Base-by-base conservation (phyloP, 2,329 filamentous ascomycete genomes). In the Nemania diffusa region DNA sequence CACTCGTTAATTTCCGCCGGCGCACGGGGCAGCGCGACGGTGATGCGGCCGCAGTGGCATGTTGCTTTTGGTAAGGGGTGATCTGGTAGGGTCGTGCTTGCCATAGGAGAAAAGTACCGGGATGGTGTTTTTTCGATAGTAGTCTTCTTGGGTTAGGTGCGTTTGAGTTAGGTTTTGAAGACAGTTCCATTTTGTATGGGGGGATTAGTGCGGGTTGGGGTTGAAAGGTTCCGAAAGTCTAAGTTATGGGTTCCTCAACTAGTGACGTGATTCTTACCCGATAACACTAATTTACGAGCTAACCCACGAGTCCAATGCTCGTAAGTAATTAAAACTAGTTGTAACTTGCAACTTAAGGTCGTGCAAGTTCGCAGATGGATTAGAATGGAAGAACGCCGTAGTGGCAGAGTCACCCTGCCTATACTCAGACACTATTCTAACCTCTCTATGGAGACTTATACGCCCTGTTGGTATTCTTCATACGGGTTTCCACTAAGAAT, bases 11-110 rank as follows among this genome's bases (percentile, higher is more conserved):
- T 59, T n/a, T 48, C 51, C 3, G 40, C 37, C 2, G 69, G 70
- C 29, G 63, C 59, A 8, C 27, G 20, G 11, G 72, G 71, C 3
- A 69, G 44, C 17, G 57, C 24, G 59, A 74, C 29, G 42, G 53
- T 58, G 42, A 74, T 64, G 15, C 61, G 67, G 48, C 71, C 70
- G 66, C 70, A 74, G 66, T 73, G 72, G 56, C 73, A 74, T n/a
- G 62, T 46, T 34, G 60, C 60, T 29, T 24, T 65, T n/a, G n/a
- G 57, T 1, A 37, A 4, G 5, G n/a, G 13, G 7, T 55, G 48
- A 5, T 56, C 24, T 20, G 42, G 44, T n/a, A 5, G 11, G 4
- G n/a, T 26, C n/a, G 34, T 46, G 22, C 22, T 58, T 46, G 52
- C 44, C 51, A 66, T 66, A 52, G 29, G 5, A 9, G n/a, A 29